Evolutionary conservation across 2,329 filamentous ascomycete genomes (phyloP), one percentile per base, ranked within the genome.

Genomic region (Botryotinia globosa): DNA sequence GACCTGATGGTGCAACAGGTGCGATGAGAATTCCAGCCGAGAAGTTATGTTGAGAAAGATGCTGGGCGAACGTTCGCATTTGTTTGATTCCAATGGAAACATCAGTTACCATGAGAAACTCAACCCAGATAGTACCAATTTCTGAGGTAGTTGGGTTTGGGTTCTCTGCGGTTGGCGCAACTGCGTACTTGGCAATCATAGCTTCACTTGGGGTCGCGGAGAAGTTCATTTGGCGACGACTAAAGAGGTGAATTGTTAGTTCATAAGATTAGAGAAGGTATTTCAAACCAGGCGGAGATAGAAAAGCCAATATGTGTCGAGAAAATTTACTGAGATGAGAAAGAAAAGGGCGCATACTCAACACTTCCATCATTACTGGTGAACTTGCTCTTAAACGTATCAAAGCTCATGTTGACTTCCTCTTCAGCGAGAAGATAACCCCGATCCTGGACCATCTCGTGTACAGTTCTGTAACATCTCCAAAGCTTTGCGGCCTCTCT

Each of bases 381-480:
- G 83, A 91, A 98, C 80, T 91, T 87, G 74, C 81, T 77, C 79
- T 88, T 89, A 85, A 98, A 99, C 34, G 91, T 88, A n/a, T 93
- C 90, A 44, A 98, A 90, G 20, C 92, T 88, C 78, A 98, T 92
- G 81, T 91, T 91, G 82, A 97, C 89, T 85, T 99, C 96, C 68
- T 94, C 91, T 77, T 98, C 93, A 54, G 92, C 88, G 59, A 99
- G 87, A 80, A 97, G 92, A 84, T 99, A 99, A 79, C 97, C 96
- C 82, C 95, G 86, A 83, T 98, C 96, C 75, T 88, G 87, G 78
- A 96, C 91, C 95, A 99, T 97, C 87, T 99, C 93, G 83, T 97
- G 94, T 66, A 94, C 90, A 14, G 96, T 99, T 83, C 90, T 90
- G 89, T 93, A 97, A 79, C 94, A 94, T 83, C 95, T 92, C 95